Percentiles rank a stretch among this genome's conserved stretches.
Conservation (phyloP, 352 stramenopile genomes). For the Stramenopiles sp. region DNA sequence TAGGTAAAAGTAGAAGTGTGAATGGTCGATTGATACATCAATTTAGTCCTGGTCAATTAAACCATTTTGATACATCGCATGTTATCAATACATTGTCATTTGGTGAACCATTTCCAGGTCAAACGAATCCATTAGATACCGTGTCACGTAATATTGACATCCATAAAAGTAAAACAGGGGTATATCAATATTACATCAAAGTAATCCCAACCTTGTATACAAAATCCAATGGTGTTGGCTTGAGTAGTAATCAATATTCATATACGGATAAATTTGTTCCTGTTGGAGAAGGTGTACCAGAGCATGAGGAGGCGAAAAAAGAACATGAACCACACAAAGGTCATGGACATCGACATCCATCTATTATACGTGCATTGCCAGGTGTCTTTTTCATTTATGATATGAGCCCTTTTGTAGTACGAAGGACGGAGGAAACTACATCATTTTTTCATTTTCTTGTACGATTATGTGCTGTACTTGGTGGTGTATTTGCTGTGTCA, state of each 20-base stretch:
- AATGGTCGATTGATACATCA: conserved; percentile 57
- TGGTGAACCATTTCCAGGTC: conserved; percentile 29
- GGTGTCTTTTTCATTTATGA: conserved; percentile 76
- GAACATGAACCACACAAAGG: too few species aligned
- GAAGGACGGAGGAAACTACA: conserved; percentile 34
- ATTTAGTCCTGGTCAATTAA: conserved; percentile 47
- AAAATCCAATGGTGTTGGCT: too few species aligned
- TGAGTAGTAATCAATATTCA: neutral
- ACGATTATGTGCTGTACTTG: conserved; percentile 49
- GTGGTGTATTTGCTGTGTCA: conserved; percentile 56
- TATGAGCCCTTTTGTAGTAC: conserved; percentile 61
- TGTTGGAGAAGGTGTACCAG: conserved; percentile 47
- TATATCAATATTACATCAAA: conserved; percentile 58
- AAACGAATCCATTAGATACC: conserved; percentile 32
- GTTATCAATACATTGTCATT: conserved; percentile 54
- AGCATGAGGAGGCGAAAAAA: too few species aligned
- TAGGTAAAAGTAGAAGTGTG: conserved; percentile 60
- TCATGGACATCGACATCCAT: too few species aligned
- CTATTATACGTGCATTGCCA: too few species aligned
- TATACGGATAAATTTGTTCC: conserved; percentile 21
- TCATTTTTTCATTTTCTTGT: conserved; percentile 51
- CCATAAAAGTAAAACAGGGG: too few species aligned
- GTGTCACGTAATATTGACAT: too few species aligned
- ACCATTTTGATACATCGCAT: conserved; percentile 59
- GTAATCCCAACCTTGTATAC: conserved; percentile 44